Evolutionary conservation across 441 rosid species (phyloP).

Genomic region (Jatropha multifida): DNA sequence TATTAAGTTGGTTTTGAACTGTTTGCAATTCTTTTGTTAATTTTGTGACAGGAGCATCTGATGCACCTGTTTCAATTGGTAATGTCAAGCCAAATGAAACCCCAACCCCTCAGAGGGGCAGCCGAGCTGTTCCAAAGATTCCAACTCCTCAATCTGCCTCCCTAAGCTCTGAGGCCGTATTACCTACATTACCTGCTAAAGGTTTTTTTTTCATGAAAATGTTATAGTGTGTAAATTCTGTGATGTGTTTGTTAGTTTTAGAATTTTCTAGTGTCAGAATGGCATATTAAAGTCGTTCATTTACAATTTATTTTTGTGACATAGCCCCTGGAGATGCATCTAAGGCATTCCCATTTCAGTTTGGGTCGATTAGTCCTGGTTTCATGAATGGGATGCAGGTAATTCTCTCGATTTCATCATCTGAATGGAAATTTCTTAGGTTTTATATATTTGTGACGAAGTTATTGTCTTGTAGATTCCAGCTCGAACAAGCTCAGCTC

Average conservation of each 20-base stretch:
- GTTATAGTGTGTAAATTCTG: background rate
- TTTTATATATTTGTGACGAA: constrained; percentile 11
- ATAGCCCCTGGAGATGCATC: constrained; percentile 59
- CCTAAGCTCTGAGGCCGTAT: constrained; percentile 45
- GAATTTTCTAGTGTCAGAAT: background rate
- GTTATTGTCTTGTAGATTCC: constrained; percentile 62
- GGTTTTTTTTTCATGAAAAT: constrained; percentile 29
- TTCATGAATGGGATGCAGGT: constrained; percentile 82
- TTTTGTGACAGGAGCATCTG: constrained; percentile 46
- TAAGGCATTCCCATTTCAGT: constrained; percentile 69
- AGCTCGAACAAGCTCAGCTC: constrained; percentile 97
- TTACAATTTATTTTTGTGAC: constrained; percentile 21
- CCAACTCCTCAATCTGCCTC: constrained; percentile 74
- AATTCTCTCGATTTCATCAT: constrained; percentile 10
- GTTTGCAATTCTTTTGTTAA: constrained; percentile 3
- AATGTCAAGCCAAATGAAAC: constrained; percentile 45
- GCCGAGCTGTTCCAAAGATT: constrained; percentile 70
- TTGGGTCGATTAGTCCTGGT: constrained; percentile 87
- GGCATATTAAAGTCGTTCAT: background rate
- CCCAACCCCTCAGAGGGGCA: constrained; percentile 39
- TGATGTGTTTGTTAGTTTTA: background rate
- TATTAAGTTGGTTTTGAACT: background rate
- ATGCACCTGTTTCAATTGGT: constrained; percentile 40
- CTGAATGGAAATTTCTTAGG: background rate
- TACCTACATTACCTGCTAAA: constrained; percentile 49